Evolutionary conservation across 305 asterid genomes (phyloP).

Genomic region (Fraxinus sp.): DNA sequence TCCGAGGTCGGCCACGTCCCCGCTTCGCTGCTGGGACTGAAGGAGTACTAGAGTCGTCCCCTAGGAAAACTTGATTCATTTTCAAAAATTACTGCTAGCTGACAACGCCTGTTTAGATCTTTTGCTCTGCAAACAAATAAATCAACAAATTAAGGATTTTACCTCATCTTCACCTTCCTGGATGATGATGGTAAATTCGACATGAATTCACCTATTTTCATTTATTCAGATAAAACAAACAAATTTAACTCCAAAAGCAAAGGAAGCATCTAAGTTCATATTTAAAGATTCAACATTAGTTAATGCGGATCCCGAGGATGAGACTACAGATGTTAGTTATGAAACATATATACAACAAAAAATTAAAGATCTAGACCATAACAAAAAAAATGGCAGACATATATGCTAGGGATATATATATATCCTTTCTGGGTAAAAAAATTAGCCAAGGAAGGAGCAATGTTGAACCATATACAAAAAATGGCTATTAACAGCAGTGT

Average conservation of each 20-base stretch:
- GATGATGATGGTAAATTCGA: background rate
- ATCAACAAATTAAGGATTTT: background rate
- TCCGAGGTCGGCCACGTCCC: conserved; percentile 85
- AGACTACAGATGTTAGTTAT: background rate
- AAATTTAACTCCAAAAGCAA: background rate
- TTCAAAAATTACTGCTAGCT: conserved; percentile 13
- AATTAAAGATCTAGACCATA: background rate
- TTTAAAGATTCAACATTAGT: background rate
- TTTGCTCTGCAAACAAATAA: conserved; percentile 26
- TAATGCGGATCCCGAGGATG: background rate
- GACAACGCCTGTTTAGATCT: background rate
- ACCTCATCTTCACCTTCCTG: background rate
- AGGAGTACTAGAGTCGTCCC: conserved; percentile 45
- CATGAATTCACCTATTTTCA: background rate
- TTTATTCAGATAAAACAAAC: background rate
- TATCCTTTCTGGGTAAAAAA: background rate
- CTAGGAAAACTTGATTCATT: conserved; percentile 62
- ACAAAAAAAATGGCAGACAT: background rate
- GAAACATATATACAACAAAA: background rate
- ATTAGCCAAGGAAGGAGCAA: background rate
- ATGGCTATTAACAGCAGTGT: background rate
- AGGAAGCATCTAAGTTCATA: background rate
- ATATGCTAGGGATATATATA: background rate
- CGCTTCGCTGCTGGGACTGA: conserved; percentile 55
- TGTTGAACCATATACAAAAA: background rate